Conservation (phyloP, 495 filamentous ascomycete species). For the Annulohypoxylon bovei region DNA sequence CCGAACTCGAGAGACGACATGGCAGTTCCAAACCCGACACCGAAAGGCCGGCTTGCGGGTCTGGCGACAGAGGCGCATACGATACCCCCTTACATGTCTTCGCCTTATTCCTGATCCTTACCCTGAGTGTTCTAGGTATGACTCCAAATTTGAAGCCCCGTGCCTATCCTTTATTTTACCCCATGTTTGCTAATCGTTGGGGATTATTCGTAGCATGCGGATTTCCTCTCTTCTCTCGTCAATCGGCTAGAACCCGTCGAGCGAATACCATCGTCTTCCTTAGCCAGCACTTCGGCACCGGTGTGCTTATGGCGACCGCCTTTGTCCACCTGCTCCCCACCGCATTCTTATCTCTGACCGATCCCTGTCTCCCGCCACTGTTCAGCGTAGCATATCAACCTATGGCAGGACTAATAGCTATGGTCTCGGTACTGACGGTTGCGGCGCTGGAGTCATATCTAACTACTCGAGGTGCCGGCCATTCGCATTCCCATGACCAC, state of each 20-base stretch:
- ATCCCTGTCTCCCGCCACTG: conserved; percentile 78
- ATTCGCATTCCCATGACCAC: conserved; percentile 60
- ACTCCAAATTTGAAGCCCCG: conserved; percentile 17
- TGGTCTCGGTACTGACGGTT: conserved; percentile 79
- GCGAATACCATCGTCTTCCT: conserved; percentile 70
- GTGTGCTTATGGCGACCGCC: conserved; percentile 87
- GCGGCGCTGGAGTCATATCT: conserved; percentile 83
- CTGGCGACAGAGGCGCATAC: conserved; percentile 66
- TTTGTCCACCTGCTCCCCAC: conserved; percentile 89
- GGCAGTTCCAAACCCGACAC: conserved; percentile 38
- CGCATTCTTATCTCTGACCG: conserved; percentile 80
- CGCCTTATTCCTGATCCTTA: conserved; percentile 79
- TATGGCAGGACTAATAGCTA: conserved; percentile 80
- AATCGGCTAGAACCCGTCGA: conserved; percentile 55
- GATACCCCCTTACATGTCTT: conserved; percentile 76
- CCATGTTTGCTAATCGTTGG: conserved; percentile 4
- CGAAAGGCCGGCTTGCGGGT: conserved; percentile 68
- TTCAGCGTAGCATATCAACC: conserved; percentile 79
- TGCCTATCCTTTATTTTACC: background rate
- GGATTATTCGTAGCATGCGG: conserved; percentile 60
- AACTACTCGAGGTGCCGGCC: conserved; percentile 62
- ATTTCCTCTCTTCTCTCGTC: conserved; percentile 66
- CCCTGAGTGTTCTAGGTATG: conserved; percentile 76
- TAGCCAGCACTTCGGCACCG: conserved; percentile 86
- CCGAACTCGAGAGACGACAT: conserved; percentile 60